A percentile compares a stretch with the other conserved stretches of the same genome.
These are phyloP conservation scores for Talaromyces nanjingensis DNA, from an alignment of 495 filamentous ascomycete species.

Conservation along the genomic window DNA sequence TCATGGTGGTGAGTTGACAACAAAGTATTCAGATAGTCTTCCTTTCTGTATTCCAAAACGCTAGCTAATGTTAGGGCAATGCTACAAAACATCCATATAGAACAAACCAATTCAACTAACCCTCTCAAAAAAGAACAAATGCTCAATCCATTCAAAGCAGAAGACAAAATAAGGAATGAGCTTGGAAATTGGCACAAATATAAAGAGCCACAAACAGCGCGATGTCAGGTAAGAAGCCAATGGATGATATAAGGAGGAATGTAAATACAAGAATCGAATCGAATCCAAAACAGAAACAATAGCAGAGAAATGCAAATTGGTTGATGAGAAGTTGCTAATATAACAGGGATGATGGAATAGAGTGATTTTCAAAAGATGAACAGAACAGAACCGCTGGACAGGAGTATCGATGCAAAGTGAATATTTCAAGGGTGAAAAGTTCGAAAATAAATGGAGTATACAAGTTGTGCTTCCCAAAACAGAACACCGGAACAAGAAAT, in stretches of 20 bases:
- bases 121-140: neutral
- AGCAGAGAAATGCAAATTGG: neutral
- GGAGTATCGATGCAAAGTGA: slow-evolving; percentile 7
- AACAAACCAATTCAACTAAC: neutral
- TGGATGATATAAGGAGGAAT: neutral
- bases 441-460: neutral
- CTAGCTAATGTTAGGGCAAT: neutral
- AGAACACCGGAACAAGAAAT: slow-evolving; percentile 3
- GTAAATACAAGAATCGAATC: neutral
- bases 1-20: neutral
- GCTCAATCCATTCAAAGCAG: neutral
- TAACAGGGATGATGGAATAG: neutral
- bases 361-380: neutral
- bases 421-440: neutral
- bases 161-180: neutral
- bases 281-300: neutral
- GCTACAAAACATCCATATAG: neutral
- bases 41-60: neutral
- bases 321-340: neutral
- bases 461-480: neutral
- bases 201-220: neutral
- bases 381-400: slow-evolving; percentile 2
- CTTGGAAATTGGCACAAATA: neutral
- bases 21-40: neutral
- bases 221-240: neutral